phyloP scores from a whole-genome alignment of 352 stramenopile genomes.

The Albugo laibachii region DNA sequence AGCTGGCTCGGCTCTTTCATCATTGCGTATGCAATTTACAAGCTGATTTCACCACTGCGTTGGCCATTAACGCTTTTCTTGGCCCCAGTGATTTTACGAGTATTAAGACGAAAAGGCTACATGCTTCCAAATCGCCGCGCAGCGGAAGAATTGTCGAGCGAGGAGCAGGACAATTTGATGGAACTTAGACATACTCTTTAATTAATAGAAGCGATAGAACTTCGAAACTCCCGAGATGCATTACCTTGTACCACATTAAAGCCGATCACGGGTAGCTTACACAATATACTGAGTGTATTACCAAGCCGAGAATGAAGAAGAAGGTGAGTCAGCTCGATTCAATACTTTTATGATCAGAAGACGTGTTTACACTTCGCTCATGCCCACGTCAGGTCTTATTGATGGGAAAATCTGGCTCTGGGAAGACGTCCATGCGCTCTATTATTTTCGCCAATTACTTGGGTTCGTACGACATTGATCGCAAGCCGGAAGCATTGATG shows the following conservation, averaged over 20 bases:
- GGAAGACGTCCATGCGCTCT: conserved; percentile 98
- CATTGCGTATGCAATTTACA: conserved; percentile 72
- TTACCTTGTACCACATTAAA: too few relatives aligned
- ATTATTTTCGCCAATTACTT: conserved; percentile 99
- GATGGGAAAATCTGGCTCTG: conserved; percentile 90
- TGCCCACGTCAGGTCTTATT: conserved; percentile 66
- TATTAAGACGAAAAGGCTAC: conserved; percentile 45
- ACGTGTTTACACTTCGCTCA: too few relatives aligned
- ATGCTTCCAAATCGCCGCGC: conserved; percentile 18
- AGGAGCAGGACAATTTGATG: too few relatives aligned
- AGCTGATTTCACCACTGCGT: conserved; percentile 43
- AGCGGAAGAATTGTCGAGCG: too few relatives aligned
- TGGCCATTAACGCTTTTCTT: conserved; percentile 69
- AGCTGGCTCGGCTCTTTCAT: conserved; percentile 53
- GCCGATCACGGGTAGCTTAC: too few relatives aligned
- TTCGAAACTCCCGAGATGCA: too few relatives aligned
- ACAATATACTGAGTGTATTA: too few relatives aligned
- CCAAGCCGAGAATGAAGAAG: too few relatives aligned
- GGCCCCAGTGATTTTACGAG: conserved; percentile 51
- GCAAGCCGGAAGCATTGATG: neutral
- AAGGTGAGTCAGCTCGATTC: too few relatives aligned
- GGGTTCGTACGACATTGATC: conserved; percentile 17
- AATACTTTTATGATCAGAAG: too few relatives aligned
- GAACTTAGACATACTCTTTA: too few relatives aligned
- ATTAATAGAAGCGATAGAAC: too few relatives aligned